Evolutionary conservation across 805 yeast species (phyloP).

Genomic region (Saturnispora halmiae): DNA sequence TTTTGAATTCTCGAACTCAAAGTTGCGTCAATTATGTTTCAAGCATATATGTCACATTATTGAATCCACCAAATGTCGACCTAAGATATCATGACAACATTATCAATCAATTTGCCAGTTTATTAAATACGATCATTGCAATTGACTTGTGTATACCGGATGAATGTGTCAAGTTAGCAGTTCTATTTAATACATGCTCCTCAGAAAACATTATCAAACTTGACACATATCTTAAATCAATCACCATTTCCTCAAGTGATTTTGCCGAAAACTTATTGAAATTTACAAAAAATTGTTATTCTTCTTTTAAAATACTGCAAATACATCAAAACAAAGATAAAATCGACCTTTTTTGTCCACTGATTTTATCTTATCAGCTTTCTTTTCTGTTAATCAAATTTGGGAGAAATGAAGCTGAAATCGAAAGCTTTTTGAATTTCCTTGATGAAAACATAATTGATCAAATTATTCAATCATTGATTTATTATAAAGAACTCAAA

Average conservation of each 20-base stretch:
- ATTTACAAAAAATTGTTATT: no score
- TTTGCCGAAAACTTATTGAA: no score
- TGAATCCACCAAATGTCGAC: constrained; percentile 5
- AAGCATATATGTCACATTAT: not conserved
- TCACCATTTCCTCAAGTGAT: no score
- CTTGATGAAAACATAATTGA: not conserved
- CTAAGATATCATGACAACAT: not conserved
- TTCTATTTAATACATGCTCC: no score
- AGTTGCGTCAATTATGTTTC: not conserved
- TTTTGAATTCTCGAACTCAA: not conserved
- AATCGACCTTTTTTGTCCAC: no score
- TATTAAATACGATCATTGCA: not conserved
- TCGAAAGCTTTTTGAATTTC: not conserved
- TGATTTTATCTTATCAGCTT: not conserved
- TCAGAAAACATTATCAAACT: no score
- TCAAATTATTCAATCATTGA: not conserved
- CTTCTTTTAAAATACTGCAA: no score
- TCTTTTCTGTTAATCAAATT: not conserved
- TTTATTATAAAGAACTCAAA: not conserved
- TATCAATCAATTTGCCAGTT: not conserved
- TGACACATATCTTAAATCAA: no score
- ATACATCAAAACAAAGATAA: no score
- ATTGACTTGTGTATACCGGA: not conserved
- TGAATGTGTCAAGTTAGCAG: constrained; percentile 1
- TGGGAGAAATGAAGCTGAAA: not conserved